Conservation (phyloP, 2,329 filamentous ascomycete species). For the Raffaelea ambrosiae region DNA sequence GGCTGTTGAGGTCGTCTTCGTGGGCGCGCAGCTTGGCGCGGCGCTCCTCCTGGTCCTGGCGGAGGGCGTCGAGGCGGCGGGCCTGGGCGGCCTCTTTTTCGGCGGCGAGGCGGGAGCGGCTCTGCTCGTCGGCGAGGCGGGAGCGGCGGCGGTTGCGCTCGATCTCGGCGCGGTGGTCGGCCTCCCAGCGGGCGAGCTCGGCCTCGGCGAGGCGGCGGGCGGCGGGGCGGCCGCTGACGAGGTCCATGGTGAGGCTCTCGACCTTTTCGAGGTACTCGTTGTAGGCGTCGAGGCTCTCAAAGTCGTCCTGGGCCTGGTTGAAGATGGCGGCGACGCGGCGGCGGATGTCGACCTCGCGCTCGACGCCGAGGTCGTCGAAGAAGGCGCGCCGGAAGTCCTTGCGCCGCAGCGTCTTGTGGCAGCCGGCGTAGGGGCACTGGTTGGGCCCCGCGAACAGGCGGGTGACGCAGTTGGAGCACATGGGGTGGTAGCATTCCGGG, state of each 20-base stretch:
- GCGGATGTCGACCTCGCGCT: conserved; percentile 89
- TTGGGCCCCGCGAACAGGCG: conserved; percentile 91
- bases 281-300: conserved; percentile 72
- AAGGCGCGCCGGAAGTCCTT: conserved; percentile 79
- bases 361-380: conserved; percentile 79
- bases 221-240: conserved; percentile 61
- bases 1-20: conserved; percentile 60
- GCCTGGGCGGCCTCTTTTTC: conserved; percentile 60
- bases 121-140: conserved; percentile 44
- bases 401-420: conserved; percentile 77
- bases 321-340: conserved; percentile 71
- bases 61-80: conserved; percentile 52
- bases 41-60: conserved; percentile 65
- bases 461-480: conserved; percentile 94
- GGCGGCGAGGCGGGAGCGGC: conserved; percentile 46
- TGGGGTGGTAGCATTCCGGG: conserved; percentile 97
- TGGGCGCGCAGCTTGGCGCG: conserved; percentile 53
- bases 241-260: conserved; percentile 81
- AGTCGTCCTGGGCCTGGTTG: conserved; percentile 85
- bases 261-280: conserved; percentile 94
- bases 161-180: conserved; percentile 61
- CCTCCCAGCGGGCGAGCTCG: conserved; percentile 59
- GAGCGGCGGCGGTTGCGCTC: conserved; percentile 48
- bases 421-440: conserved; percentile 84
- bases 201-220: conserved; percentile 34